A percentile compares a stretch with the other conserved stretches of the same genome.
These are phyloP conservation scores for Trichoderma atrobrunneum DNA, from an alignment of 2,329 filamentous ascomycete species.

Conservation along the genomic window DNA sequence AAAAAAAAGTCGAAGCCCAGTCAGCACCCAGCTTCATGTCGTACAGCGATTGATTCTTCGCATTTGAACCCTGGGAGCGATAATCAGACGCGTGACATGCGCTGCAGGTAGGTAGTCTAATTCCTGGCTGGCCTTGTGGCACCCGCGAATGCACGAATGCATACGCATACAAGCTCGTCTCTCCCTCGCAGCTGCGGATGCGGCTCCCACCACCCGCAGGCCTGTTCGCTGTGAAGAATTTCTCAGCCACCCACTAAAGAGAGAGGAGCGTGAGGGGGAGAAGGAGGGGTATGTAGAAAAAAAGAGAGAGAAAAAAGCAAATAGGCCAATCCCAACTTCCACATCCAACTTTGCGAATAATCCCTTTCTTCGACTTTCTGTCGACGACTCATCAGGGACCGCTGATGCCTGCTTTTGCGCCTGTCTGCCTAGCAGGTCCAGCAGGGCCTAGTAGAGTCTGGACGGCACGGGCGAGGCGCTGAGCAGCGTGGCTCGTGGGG, in stretches of 20 bases:
- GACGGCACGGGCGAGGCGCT: background rate
- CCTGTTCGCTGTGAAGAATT: background rate
- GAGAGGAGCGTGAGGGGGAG: background rate
- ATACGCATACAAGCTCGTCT: background rate
- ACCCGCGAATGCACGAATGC: background rate
- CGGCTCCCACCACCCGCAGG: background rate
- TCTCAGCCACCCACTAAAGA: background rate
- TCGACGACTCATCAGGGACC: background rate
- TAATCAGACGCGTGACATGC: background rate
- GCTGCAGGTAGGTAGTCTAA: background rate
- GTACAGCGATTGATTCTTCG: background rate
- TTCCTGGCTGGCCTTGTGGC: background rate
- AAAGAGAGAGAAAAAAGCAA: background rate
- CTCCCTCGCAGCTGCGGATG: background rate
- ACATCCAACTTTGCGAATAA: background rate
- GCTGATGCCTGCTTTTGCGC: constrained; percentile 15
- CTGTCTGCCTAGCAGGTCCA: constrained; percentile 11
- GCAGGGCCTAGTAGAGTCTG: background rate
- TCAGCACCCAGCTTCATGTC: background rate
- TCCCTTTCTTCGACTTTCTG: background rate
- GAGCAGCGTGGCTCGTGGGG: background rate
- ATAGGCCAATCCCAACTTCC: background rate
- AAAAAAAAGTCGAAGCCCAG: background rate
- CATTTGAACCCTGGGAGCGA: background rate
- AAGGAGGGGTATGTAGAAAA: background rate